These are phyloP conservation scores for Wickerhamia fluorescens DNA, from an alignment of 805 yeast genomes.

Conservation along the genomic window DNA sequence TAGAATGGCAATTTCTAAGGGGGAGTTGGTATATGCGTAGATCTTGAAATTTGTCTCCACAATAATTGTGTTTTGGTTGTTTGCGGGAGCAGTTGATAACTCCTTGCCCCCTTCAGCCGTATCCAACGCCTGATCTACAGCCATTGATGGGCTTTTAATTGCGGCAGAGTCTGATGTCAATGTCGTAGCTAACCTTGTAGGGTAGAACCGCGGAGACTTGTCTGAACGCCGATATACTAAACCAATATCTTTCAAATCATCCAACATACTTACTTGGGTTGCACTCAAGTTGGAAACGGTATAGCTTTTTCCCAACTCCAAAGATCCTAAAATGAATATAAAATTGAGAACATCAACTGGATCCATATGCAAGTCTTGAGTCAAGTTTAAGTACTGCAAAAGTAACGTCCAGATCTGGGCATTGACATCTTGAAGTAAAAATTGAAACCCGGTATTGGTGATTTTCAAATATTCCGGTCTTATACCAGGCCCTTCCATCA, in stretches of 20 bases:
- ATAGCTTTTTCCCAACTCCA: slow-evolving; percentile 86
- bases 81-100: slow-evolving; percentile 7
- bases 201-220: slow-evolving; percentile 64
- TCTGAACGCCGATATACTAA: slow-evolving; percentile 61
- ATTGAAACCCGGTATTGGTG: slow-evolving; percentile 91
- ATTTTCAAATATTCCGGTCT: slow-evolving; percentile 46
- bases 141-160: slow-evolving; percentile 65
- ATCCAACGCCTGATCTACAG: slow-evolving; percentile 59
- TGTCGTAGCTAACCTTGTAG: slow-evolving; percentile 85
- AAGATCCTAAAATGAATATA: slow-evolving; percentile 85
- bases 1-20: slow-evolving; percentile 87
- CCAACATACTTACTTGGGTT: slow-evolving; percentile 81
- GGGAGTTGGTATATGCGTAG: slow-evolving; percentile 90
- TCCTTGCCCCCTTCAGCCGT: slow-evolving; percentile 8
- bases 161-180: slow-evolving; percentile 78
- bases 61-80: slow-evolving; percentile 61
- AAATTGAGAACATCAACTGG: slow-evolving; percentile 94
- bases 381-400: slow-evolving; percentile 77
- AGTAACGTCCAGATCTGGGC: slow-evolving; percentile 92
- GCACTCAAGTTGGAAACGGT: slow-evolving; percentile 61
- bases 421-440: slow-evolving; percentile 83
- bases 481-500: slow-evolving; percentile 63
- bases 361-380: slow-evolving; percentile 84
- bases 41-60: slow-evolving; percentile 91
- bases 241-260: slow-evolving; percentile 88